phyloP scores from a whole-genome alignment of 2,329 filamentous ascomycete genomes.

The Sphaceloma murrayae region DNA sequence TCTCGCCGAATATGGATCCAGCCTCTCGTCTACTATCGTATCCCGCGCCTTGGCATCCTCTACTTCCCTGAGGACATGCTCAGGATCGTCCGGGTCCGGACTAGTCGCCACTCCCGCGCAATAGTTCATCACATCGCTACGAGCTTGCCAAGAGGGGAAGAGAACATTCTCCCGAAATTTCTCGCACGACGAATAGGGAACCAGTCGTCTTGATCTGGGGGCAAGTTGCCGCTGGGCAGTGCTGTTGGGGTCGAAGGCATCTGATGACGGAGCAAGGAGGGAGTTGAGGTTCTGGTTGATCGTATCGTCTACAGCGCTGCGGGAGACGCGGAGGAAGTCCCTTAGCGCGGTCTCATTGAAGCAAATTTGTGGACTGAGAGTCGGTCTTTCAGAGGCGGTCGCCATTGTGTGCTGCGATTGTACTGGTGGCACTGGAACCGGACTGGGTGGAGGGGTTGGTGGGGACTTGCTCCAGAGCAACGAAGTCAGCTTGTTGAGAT shows the following conservation, averaged over 20 bases:
- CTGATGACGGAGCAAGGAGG: constrained; percentile 62
- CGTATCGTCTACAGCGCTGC: constrained; percentile 78
- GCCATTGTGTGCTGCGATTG: constrained; percentile 16
- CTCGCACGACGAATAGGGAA: constrained; percentile 55
- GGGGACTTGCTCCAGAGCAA: constrained; percentile 23
- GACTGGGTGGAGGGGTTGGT: constrained; percentile 17
- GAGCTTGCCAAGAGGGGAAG: constrained; percentile 79
- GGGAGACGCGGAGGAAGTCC: constrained; percentile 83
- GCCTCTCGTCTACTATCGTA: constrained; percentile 69
- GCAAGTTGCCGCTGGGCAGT: constrained; percentile 55
- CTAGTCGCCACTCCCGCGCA: constrained; percentile 80
- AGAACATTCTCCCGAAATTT: constrained; percentile 67
- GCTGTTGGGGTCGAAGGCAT: constrained; percentile 69
- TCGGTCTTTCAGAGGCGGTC: constrained; percentile 24
- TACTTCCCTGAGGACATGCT: constrained; percentile 56
- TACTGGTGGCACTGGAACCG: constrained; percentile 15
- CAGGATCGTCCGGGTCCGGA: constrained; percentile 79
- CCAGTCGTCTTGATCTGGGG: constrained; percentile 40
- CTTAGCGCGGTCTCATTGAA: constrained; percentile 43
- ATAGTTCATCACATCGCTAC: constrained; percentile 77
- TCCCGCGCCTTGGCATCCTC: constrained; percentile 63
- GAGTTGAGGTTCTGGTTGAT: constrained; percentile 92
- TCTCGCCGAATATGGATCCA: constrained; percentile 83
- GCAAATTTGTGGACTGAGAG: constrained; percentile 42
- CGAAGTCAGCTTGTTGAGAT: constrained; percentile 24